Evolutionary conservation across 345 rosid species (phyloP), one percentile per base, ranked within the genome.

Genomic region (Salix udensis): DNA sequence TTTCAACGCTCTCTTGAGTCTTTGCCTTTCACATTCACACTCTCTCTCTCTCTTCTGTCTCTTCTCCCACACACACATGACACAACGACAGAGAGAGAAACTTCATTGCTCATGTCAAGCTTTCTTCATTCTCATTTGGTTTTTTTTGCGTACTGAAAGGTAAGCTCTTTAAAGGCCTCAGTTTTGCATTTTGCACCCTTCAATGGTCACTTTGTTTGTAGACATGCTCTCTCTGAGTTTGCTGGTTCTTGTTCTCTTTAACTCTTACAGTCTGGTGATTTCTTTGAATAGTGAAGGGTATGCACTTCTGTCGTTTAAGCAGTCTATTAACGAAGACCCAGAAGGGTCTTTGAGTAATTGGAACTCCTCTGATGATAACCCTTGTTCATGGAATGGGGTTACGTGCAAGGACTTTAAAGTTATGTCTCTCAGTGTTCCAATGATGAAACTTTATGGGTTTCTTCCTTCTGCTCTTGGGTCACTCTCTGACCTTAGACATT

Each of bases 321-420:
- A 88, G 77, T 85, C 91, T 81, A 82, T 92, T 21, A 74, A 76
- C 68, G 78, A 82, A 15, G 99, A 96, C 87, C 98, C 97, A 55
- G 88, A 86, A 74, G 91, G 97, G 81, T 89, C 92, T 55, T 81
- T 96, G 12, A 86, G 75, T 73, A 90, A 87, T 82, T 94, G 98
- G 99, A 92, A 92, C 90, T 82, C 90, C 61, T 94, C 94, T 2
- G 87, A 90, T 82, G 85, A 81, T 1, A 83, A 81, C 80, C 89
- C 97, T 60, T 96, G 98, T 77, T 88, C 91, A 0, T 96, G 98
- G 99, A 93, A 94, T 86, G 98, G 97, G 70, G 81, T 96, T 65
- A 91, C 97, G 65, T 96, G 99, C 89, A 89, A 89, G 75, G 93
- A 94, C 34, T 85, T 71, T 70, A 92, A 71, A 40, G 99, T 96